phyloP scores from a whole-genome alignment of 345 rosid genomes.

The Sisymbrium altissimum region DNA sequence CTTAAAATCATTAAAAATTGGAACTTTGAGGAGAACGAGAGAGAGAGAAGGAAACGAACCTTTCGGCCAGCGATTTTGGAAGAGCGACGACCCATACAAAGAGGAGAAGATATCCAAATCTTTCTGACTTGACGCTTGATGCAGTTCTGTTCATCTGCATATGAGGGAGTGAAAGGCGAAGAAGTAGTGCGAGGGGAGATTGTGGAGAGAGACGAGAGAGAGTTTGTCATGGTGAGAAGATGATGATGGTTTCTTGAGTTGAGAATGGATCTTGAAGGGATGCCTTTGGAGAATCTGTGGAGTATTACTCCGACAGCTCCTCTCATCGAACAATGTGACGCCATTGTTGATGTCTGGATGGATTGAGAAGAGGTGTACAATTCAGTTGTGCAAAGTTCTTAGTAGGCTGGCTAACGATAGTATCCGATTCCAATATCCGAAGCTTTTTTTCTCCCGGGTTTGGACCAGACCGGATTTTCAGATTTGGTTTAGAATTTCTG shows the following conservation, averaged over 20 bases:
- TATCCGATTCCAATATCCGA: background rate
- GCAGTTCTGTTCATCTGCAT: slow-evolving; percentile 18
- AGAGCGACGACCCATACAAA: slow-evolving; percentile 92
- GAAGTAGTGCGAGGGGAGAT: slow-evolving; percentile 34
- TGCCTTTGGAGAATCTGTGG: slow-evolving; percentile 42
- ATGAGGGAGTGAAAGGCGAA: slow-evolving; percentile 13
- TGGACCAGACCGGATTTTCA: background rate
- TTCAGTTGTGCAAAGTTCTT: too few species aligned
- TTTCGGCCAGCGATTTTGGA: slow-evolving; percentile 86
- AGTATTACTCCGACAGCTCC: slow-evolving; percentile 33
- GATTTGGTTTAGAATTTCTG: too few species aligned
- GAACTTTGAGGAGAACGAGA: background rate
- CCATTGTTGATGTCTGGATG: slow-evolving; percentile 29
- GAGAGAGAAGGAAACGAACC: slow-evolving; percentile 33
- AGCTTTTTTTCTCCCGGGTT: background rate
- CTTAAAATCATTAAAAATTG: background rate
- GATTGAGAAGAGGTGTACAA: background rate
- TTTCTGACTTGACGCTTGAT: slow-evolving; percentile 36
- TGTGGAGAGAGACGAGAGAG: slow-evolving; percentile 41
- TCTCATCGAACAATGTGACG: slow-evolving; percentile 42
- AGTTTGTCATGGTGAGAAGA: slow-evolving; percentile 24
- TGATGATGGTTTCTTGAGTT: slow-evolving; percentile 25
- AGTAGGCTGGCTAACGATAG: background rate
- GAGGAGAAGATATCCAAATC: slow-evolving; percentile 61
- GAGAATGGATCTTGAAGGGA: slow-evolving; percentile 35